phyloP scores from a whole-genome alignment of 129 eudicot species.

The Helianthus annuus region DNA sequence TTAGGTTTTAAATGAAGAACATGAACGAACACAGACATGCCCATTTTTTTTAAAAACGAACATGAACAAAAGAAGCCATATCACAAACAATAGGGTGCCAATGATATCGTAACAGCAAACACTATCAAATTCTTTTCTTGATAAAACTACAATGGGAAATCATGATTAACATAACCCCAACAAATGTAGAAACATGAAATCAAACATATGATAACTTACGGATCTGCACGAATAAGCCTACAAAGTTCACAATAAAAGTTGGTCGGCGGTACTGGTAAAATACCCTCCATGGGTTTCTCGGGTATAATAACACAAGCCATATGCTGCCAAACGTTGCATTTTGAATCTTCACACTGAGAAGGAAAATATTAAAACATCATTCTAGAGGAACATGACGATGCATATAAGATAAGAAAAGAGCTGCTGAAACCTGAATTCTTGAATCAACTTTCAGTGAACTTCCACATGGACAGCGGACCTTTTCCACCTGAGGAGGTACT shows the following conservation, averaged over 20 bases:
- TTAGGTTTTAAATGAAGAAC: too few species aligned
- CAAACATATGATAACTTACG: conserved; percentile 60
- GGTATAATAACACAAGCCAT: conserved; percentile 76
- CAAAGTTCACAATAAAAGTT: conserved; percentile 79
- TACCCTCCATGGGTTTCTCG: conserved; percentile 79
- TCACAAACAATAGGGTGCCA: neutral
- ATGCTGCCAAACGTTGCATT: conserved; percentile 90
- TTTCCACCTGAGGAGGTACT: conserved; percentile 57
- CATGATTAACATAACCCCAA: conserved; percentile 5
- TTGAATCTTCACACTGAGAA: conserved; percentile 85
- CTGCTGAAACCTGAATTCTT: conserved; percentile 62
- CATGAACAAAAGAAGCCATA: neutral
- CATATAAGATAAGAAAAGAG: conserved; percentile 5
- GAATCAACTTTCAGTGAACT: conserved; percentile 67
- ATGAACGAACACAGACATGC: too few species aligned
- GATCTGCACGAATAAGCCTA: conserved; percentile 87
- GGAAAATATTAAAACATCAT: conserved; percentile 21
- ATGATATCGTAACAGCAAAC: conserved; percentile 10
- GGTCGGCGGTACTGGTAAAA: conserved; percentile 61
- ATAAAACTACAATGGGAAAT: conserved; percentile 3
- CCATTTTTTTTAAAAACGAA: too few species aligned
- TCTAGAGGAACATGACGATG: neutral
- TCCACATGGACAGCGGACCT: conserved; percentile 85
- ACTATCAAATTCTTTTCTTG: neutral
- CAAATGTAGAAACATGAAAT: conserved; percentile 10